Conservation (phyloP, 495 filamentous ascomycete species). For the Aspergillus avenaceus region DNA sequence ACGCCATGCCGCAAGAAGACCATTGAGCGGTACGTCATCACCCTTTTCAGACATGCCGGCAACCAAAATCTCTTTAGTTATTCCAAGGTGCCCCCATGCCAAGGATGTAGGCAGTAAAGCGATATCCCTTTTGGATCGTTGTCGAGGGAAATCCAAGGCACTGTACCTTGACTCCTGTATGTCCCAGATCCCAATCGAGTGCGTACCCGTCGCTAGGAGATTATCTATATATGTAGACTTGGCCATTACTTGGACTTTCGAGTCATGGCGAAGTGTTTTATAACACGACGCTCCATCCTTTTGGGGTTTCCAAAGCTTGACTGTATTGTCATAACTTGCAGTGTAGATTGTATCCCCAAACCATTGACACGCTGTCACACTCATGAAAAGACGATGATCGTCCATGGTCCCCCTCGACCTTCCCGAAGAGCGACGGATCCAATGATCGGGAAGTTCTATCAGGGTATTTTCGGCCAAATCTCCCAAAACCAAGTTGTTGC, state of each 20-base stretch:
- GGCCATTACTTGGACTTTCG: constrained; percentile 68
- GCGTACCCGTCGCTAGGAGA: constrained; percentile 49
- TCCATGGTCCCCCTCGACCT: constrained; percentile 55
- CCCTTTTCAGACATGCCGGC: constrained; percentile 70
- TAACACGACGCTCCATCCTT: constrained; percentile 28
- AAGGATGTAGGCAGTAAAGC: constrained; percentile 61
- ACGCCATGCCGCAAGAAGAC: constrained; percentile 74
- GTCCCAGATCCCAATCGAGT: constrained; percentile 31
- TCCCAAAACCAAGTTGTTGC: constrained; percentile 72
- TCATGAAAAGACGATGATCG: constrained; percentile 68
- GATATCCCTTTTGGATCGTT: constrained; percentile 44
- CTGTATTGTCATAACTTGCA: constrained; percentile 73
- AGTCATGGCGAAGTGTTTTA: constrained; percentile 58
- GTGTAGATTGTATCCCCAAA: constrained; percentile 64
- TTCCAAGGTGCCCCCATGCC: constrained; percentile 58
- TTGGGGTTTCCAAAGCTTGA: constrained; percentile 68
- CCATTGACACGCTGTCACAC: constrained; percentile 73
- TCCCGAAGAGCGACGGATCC: constrained; percentile 51
- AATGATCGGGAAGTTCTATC: constrained; percentile 66
- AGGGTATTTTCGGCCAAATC: constrained; percentile 52
- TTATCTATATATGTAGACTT: constrained; percentile 40
- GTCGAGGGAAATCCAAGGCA: constrained; percentile 12
- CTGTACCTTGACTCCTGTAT: constrained; percentile 10
- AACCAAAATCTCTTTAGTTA: constrained; percentile 56
- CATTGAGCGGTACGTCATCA: constrained; percentile 50